These are phyloP conservation scores for Pseudocercospora pini-densiflorae DNA, from an alignment of 2,329 filamentous ascomycete genomes.

Conservation along the genomic window DNA sequence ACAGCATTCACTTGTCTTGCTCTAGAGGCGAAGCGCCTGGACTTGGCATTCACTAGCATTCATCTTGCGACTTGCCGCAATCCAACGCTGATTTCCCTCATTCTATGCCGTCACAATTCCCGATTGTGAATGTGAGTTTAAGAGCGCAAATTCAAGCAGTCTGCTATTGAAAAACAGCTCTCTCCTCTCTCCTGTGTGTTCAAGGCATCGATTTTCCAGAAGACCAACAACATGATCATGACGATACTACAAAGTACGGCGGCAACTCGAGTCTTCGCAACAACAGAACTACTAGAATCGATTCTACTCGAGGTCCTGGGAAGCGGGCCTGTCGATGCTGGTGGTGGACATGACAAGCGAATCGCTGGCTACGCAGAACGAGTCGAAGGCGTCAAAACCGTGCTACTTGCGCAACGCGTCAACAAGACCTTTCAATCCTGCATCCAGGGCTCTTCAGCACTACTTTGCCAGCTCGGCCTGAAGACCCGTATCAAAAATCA, in stretches of 20 bases:
- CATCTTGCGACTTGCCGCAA: neutral
- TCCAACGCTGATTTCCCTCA: neutral
- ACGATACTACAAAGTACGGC: neutral
- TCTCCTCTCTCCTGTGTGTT: neutral
- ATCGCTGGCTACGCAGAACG: neutral
- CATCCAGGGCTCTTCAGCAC: neutral
- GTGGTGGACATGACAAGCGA: neutral
- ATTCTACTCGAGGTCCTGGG: neutral
- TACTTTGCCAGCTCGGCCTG: neutral
- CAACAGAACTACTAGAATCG: neutral
- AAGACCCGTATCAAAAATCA: neutral
- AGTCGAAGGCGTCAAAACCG: neutral
- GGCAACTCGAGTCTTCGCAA: neutral
- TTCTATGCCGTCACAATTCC: no score
- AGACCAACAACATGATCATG: neutral
- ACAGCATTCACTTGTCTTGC: neutral
- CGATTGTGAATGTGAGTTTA: neutral
- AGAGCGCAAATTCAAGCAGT: neutral
- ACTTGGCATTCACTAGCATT: neutral
- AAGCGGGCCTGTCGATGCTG: neutral
- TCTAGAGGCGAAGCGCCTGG: neutral
- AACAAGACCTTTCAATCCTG: neutral
- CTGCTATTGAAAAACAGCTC: neutral
- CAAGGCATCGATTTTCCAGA: neutral
- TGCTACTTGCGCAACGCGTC: neutral